Base-by-base conservation (phyloP, 495 filamentous ascomycete genomes). In the Lasiosphaeria miniovina region DNA sequence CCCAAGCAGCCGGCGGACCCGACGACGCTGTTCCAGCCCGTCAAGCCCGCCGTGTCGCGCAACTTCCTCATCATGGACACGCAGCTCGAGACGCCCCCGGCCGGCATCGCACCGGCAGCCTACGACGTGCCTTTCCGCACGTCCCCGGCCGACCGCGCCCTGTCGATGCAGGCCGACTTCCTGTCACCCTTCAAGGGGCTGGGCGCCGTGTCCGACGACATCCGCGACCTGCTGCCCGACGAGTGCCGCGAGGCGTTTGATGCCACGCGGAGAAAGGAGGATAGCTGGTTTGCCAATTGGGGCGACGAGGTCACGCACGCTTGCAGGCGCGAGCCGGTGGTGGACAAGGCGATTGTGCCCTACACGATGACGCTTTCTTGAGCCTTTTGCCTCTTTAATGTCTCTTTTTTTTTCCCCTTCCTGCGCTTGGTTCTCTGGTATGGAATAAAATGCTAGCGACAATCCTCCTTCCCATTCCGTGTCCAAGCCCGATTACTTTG, bases 51-150 rank as follows among this genome's bases (percentile, higher is more conserved):
- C 59, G 78, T 91, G 52, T 80, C 86, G 11, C 84, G 87, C 54
- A 92, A 90, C 66, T 93, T 88, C 74, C 77, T 88, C 56, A 80
- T 96, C 60, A 75, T 86, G 17, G 92, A 96, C 65, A 86, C 86
- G 9, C 73, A 84, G 66, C 85, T 83, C 66, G 83, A 86, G 65
- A 77, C 80, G 7, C 86, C 90, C 1, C 65, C 73, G 0, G 61
- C 66, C 3, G 70, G 76, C 54, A 61, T 80, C 31, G 63, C 75
- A 9, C 61, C 67, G 4, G 68, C 72, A 12, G 71, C 76, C n/a
- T 84, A 82, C 61, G 76, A 82, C 49, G 65, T 77, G n/a, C 67
- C 73, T 10, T 68, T 73, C 55, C 74, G 75, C 33, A 67, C 73
- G 15, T 72, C 74, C 0, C 67, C 64, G 2, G 58, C 56, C 33